These are phyloP conservation scores for Bretziella fagacearum DNA, from an alignment of 2,329 filamentous ascomycete genomes.

Conservation along the genomic window DNA sequence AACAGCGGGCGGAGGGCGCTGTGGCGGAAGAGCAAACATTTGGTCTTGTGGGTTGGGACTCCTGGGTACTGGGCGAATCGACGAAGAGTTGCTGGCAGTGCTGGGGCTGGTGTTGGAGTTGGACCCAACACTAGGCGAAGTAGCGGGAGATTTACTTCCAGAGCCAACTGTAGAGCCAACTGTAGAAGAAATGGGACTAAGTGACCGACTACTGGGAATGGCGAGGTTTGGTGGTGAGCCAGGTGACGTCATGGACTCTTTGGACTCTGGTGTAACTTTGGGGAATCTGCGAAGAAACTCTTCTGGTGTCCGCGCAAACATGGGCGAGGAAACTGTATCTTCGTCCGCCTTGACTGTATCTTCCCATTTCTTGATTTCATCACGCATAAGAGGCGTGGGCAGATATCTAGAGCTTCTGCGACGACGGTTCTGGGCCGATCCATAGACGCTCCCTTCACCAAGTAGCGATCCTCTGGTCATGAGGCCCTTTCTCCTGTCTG, in stretches of 20 bases:
- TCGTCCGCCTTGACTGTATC: constrained; percentile 54
- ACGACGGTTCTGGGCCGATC: background rate
- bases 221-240: constrained; percentile 12
- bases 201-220: background rate
- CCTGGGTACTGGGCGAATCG: background rate
- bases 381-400: constrained; percentile 54
- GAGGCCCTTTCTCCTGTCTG: constrained; percentile 13
- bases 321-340: constrained; percentile 30
- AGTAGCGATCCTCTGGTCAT: background rate
- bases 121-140: background rate
- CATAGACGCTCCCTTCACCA: background rate
- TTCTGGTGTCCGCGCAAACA: constrained; percentile 54
- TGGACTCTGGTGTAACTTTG: constrained; percentile 41
- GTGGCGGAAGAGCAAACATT: constrained; percentile 15
- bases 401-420: constrained; percentile 30
- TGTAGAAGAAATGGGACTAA: too few species aligned
- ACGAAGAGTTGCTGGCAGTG: constrained; percentile 19
- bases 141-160: too few species aligned
- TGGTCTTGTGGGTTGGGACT: constrained; percentile 8
- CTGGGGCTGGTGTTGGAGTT: background rate
- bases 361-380: constrained; percentile 70
- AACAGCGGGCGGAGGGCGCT: constrained; percentile 45
- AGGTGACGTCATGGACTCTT: constrained; percentile 40
- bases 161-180: too few species aligned
- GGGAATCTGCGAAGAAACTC: constrained; percentile 76